These are phyloP conservation scores for Globisporangium splendens DNA, from an alignment of 352 stramenopile genomes.

Conservation along the genomic window DNA sequence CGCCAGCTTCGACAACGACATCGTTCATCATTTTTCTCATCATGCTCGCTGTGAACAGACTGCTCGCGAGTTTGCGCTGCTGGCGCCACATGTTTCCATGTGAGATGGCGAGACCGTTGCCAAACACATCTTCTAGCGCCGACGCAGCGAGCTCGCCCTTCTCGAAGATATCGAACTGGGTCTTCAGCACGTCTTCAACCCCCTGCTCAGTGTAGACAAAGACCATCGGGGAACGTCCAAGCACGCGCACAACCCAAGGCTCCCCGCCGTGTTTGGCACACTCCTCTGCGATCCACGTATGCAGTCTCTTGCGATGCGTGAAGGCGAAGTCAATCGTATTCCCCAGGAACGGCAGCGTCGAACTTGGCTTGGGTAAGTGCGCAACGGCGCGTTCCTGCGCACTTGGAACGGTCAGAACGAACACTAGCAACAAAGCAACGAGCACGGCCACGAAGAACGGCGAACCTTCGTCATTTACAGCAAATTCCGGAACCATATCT, in stretches of 20 bases:
- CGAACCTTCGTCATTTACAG: too few species aligned
- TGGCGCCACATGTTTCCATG: too few species aligned
- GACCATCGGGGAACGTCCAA: conserved; percentile 18
- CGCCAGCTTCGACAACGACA: too few species aligned
- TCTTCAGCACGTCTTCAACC: conserved; percentile 34
- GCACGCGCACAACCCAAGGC: conserved; percentile 20
- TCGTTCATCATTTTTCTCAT: too few species aligned
- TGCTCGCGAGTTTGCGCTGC: too few species aligned
- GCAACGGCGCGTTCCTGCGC: conserved; percentile 6
- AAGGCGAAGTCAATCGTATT: conserved; percentile 19
- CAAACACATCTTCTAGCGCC: too few species aligned
- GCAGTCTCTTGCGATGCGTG: conserved; percentile 4
- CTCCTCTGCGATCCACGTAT: conserved; percentile 18
- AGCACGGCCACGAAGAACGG: background rate
- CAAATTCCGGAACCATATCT: too few species aligned
- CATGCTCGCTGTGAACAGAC: too few species aligned
- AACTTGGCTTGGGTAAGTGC: conserved; percentile 8
- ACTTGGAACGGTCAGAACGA: background rate
- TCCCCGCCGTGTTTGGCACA: background rate
- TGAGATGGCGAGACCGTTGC: too few species aligned
- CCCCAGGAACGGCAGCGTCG: conserved; percentile 18
- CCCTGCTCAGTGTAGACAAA: conserved; percentile 18
- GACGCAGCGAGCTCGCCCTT: conserved; percentile 18
- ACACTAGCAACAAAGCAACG: background rate
- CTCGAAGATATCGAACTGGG: conserved; percentile 31